Conservation (phyloP, 2,329 filamentous ascomycete species). For the Coniochaeta hoffmannii region DNA sequence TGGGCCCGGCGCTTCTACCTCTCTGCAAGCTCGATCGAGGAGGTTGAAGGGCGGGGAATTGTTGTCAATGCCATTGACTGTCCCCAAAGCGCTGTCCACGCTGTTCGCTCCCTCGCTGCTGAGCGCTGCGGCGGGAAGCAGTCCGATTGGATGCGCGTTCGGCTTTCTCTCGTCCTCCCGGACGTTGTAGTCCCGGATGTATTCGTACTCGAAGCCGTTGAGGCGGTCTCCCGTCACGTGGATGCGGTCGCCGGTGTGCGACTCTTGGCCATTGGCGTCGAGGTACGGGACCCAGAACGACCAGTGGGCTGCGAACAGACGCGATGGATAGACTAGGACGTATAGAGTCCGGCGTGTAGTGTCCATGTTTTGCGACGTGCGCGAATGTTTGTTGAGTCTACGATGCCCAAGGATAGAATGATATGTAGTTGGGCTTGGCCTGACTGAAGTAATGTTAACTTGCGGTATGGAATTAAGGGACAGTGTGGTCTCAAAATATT, state of each 20-base stretch:
- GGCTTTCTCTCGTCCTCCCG: slow-evolving; percentile 12
- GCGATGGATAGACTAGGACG: slow-evolving; percentile 14
- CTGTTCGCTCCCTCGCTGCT: slow-evolving; percentile 1
- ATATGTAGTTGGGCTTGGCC: too few species aligned
- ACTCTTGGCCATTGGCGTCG: slow-evolving; percentile 2
- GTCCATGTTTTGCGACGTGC: too few species aligned
- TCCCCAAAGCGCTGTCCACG: not conserved
- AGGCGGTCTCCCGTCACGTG: slow-evolving; percentile 14
- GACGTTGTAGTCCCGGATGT: slow-evolving; percentile 10
- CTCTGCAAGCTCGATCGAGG: slow-evolving; percentile 11
- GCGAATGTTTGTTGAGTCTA: too few species aligned
- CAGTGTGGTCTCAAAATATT: too few species aligned
- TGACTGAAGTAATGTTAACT: too few species aligned
- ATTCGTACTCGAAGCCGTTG: slow-evolving; percentile 13
- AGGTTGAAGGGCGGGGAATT: slow-evolving; percentile 5
- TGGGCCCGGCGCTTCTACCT: slow-evolving; percentile 12
- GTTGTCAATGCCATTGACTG: not conserved
- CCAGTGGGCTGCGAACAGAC: slow-evolving; percentile 14
- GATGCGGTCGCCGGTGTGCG: slow-evolving; percentile 10
- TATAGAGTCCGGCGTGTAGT: slow-evolving; percentile 11
- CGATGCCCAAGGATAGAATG: too few species aligned
- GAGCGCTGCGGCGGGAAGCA: slow-evolving; percentile 4
- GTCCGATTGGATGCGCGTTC: slow-evolving; percentile 10
- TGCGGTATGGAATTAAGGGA: too few species aligned
- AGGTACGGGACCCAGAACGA: slow-evolving; percentile 13